Percentiles rank a stretch among this genome's conserved stretches.
phyloP scores from a whole-genome alignment of 345 rosid species.

The Microcos paniculata region DNA sequence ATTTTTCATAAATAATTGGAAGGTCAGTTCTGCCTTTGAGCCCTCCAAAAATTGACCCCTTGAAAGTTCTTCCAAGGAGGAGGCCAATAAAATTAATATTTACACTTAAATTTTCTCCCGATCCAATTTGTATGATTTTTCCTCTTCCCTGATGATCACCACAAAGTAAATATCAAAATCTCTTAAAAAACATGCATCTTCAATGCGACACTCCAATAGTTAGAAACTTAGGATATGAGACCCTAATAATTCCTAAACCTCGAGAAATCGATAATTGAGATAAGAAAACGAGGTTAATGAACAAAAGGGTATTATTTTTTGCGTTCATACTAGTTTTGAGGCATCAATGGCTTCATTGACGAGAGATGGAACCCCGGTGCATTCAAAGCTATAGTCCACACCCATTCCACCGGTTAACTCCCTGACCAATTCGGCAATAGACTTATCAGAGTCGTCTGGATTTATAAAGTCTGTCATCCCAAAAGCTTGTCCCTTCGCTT shows the following conservation, averaged over 20 bases:
- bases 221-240: too few species aligned
- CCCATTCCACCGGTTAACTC: conserved; percentile 49
- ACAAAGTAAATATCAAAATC: background rate
- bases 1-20: conserved; percentile 44
- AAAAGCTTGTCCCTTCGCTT: conserved; percentile 31
- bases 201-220: too few species aligned
- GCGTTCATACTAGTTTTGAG: conserved; percentile 50
- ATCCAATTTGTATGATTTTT: conserved; percentile 37
- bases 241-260: too few species aligned
- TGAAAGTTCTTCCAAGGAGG: conserved; percentile 45
- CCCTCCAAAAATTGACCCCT: conserved; percentile 65
- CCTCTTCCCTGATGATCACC: conserved; percentile 46
- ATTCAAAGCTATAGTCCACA: conserved; percentile 66
- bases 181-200: too few species aligned
- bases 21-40: conserved; percentile 51
- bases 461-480: conserved; percentile 71
- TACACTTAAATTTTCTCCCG: conserved; percentile 23
- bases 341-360: conserved; percentile 48
- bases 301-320: too few species aligned
- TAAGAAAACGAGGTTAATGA: background rate
- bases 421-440: conserved; percentile 37
- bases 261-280: background rate
- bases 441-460: conserved; percentile 39
- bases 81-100: conserved; percentile 24
- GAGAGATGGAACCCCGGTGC: conserved; percentile 43